A percentile compares a stretch with the other conserved stretches of the same genome.
These are phyloP conservation scores for Candida sp. DNA, from an alignment of 1,139 yeast species.

Conservation along the genomic window DNA sequence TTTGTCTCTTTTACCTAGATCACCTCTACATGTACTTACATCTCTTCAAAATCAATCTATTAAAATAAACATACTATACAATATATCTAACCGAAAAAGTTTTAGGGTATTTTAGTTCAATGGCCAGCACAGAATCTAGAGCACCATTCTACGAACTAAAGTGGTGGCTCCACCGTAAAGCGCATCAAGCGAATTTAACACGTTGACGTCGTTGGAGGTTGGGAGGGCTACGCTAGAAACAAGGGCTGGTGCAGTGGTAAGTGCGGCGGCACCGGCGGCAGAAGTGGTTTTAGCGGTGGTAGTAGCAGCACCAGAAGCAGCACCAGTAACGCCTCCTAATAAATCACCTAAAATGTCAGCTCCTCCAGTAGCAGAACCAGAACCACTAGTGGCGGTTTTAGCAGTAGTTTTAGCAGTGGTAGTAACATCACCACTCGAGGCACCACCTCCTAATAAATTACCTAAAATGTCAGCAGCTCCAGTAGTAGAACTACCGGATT, in stretches of 20 bases:
- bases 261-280: constrained; percentile 10
- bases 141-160: background rate
- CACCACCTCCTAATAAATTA: constrained; percentile 17
- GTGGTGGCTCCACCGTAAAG: constrained; percentile 8
- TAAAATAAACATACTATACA: no score
- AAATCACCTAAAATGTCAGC: constrained; percentile 22
- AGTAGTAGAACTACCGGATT: constrained; percentile 15
- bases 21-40: background rate
- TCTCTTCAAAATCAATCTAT: background rate
- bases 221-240: constrained; percentile 6
- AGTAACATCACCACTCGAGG: constrained; percentile 23
- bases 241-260: constrained; percentile 8
- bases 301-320: constrained; percentile 26
- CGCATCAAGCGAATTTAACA: constrained; percentile 7
- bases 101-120: background rate
- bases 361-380: constrained; percentile 22
- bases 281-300: constrained; percentile 17
- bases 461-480: constrained; percentile 19
- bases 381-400: constrained; percentile 9
- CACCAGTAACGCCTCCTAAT: constrained; percentile 18
- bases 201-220: constrained; percentile 4
- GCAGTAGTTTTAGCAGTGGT: constrained; percentile 20
- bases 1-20: no score
- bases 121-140: background rate
- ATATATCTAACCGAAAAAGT: background rate